Base-by-base conservation (phyloP, 2,329 filamentous ascomycete species). In the Cytospora piceicola region DNA sequence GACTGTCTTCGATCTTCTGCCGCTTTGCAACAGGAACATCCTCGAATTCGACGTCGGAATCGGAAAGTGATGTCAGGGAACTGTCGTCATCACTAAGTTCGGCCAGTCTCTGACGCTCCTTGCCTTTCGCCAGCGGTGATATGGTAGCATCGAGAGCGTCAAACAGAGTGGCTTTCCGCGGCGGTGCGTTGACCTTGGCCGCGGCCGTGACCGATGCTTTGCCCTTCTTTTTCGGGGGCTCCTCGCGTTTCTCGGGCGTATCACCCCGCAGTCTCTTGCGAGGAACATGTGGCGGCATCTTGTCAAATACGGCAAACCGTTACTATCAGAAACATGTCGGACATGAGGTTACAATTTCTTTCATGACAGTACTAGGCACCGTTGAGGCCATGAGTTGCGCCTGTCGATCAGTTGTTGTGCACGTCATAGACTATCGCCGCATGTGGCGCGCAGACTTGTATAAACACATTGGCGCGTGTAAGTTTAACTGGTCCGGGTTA, bases 271-370 rank as follows among this genome's bases (percentile, higher is more conserved):
- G 72, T 67, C 88, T 85, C 78, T 93, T 93, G 71, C 88, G 87
- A 58, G 88, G 82, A 20, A 91, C 81, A 69, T 85, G 79, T 29
- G 90, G 89, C 72, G 90, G 88, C 90, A 93, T 93, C 51, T 58
- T 75, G 61, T 58, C 34, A 30, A 24, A 56, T 12, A 42, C n/a
- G 22, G 30, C 32, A 42, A 27, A 7, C 12, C n/a, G 4, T n/a
- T 57, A 36, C 15, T 30, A 7, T 11, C 52, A 29, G 36, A 39
- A 39, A 36, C 61, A 63, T 63, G 4, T 57, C 36, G 53, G 6
- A 29, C 1, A 55, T 17, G 29, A 4, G 20, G 17, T n/a, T 24
- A 4, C 53, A 36, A n/a, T 12, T 32, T 30, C 20, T 29, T 20
- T 12, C 29, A 39, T 17, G 4, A 27, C 6, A 11, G n/a, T n/a